These are phyloP conservation scores for Circinella umbellata DNA, from an alignment of 371 early-diverging fungal genomes.

Conservation along the genomic window DNA sequence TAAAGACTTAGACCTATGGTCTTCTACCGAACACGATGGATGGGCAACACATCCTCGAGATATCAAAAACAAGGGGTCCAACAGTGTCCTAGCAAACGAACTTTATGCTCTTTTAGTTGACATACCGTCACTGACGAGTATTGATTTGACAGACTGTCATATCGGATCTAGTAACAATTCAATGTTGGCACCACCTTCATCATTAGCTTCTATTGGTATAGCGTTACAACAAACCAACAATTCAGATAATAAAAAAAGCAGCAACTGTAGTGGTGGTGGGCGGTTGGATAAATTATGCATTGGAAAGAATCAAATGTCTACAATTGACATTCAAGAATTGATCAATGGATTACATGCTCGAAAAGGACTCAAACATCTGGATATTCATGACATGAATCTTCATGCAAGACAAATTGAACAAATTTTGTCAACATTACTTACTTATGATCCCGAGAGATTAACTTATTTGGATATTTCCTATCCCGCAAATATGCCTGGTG, in stretches of 20 bases:
- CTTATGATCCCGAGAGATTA: conserved; percentile 22
- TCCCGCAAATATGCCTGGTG: neutral
- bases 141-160: conserved; percentile 40
- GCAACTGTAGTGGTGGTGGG: neutral
- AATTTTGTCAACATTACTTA: conserved; percentile 23
- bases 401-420: conserved; percentile 30
- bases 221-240: neutral
- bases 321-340: conserved; percentile 29
- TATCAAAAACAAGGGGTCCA: neutral
- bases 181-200: neutral
- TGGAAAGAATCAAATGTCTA: conserved; percentile 35
- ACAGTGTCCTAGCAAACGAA: conserved; percentile 36
- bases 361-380: conserved; percentile 32
- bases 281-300: conserved; percentile 32
- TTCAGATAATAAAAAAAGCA: neutral
- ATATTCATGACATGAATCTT: conserved; percentile 36
- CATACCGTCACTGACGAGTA: conserved; percentile 25
- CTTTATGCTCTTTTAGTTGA: conserved; percentile 26
- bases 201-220: neutral
- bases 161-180: conserved; percentile 23
- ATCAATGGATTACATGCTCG: conserved; percentile 32
- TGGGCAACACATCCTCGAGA: conserved; percentile 25
- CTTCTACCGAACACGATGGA: conserved; percentile 27
- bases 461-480: conserved; percentile 28
- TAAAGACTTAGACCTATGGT: conserved; percentile 36